Percentiles rank a stretch among this genome's conserved stretches.
Evolutionary conservation across 2,329 filamentous ascomycete genomes (phyloP).

Genomic region (Diaporthe sp.): DNA sequence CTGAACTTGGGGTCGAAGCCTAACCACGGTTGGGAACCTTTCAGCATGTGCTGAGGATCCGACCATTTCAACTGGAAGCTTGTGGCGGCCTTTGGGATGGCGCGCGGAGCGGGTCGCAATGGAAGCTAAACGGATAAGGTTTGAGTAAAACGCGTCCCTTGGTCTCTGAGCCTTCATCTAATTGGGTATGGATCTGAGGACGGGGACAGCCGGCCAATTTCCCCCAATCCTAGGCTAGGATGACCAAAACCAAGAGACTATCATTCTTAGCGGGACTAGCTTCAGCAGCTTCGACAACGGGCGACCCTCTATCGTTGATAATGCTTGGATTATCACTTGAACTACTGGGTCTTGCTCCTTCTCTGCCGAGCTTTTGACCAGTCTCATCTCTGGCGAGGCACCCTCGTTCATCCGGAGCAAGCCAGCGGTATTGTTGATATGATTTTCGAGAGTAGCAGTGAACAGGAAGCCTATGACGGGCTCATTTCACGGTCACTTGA

Average conservation of each 20-base stretch:
- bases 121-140: constrained; percentile 1
- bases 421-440: not conserved
- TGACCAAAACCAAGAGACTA: not conserved
- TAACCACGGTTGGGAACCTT: not conserved
- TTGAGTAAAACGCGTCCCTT: constrained; percentile 14
- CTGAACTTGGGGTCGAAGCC: not conserved
- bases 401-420: not conserved
- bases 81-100: not conserved
- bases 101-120: constrained; percentile 23
- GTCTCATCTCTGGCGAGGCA: not conserved
- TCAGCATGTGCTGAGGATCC: not conserved
- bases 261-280: not conserved
- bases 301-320: not conserved
- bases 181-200: not conserved
- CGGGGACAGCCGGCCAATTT: not conserved
- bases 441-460: not conserved
- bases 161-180: not conserved
- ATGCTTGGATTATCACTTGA: constrained; percentile 3
- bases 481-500: not conserved
- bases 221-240: not conserved
- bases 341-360: not conserved
- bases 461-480: not conserved
- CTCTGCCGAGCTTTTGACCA: not conserved
- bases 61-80: not conserved
- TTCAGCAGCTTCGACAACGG: not conserved